These are phyloP conservation scores for Boletus sp. DNA, from an alignment of 768 basidiomycete genomes.

Conservation along the genomic window DNA sequence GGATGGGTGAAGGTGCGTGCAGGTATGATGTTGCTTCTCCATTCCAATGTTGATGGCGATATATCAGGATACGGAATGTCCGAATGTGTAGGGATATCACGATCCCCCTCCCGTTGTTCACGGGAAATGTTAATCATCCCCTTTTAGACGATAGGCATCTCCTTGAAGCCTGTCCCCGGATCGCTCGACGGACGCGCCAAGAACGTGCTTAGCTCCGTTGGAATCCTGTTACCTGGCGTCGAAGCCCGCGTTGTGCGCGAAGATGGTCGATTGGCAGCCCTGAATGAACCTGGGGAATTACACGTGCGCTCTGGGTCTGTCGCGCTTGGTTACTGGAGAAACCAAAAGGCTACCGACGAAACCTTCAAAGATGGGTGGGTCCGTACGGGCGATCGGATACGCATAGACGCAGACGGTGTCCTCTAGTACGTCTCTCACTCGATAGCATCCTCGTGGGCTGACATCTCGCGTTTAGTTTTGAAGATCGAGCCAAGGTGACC, in stretches of 20 bases:
- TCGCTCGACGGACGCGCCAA: slow-evolving; percentile 44
- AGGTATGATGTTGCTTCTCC: neutral
- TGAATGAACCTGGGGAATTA: slow-evolving; percentile 66
- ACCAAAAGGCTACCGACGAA: slow-evolving; percentile 61
- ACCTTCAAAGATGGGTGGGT: slow-evolving; percentile 75
- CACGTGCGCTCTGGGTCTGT: slow-evolving; percentile 56
- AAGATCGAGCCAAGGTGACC: slow-evolving; percentile 71
- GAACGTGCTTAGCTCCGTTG: slow-evolving; percentile 43
- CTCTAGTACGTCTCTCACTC: slow-evolving; percentile 53
- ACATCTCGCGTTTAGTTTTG: slow-evolving; percentile 46
- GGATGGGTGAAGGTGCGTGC: slow-evolving; percentile 46
- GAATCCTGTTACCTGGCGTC: slow-evolving; percentile 61
- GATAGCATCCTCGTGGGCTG: neutral
- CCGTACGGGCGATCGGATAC: slow-evolving; percentile 69
- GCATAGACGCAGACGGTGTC: slow-evolving; percentile 55
- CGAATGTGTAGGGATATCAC: slow-evolving; percentile 48
- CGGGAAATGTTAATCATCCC: neutral
- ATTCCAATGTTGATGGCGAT: slow-evolving; percentile 3
- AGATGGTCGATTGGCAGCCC: slow-evolving; percentile 52
- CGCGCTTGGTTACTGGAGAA: slow-evolving; percentile 70
- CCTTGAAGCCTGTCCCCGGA: slow-evolving; percentile 45
- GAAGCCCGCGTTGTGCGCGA: slow-evolving; percentile 62
- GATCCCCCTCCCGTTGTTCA: neutral
- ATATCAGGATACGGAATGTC: slow-evolving; percentile 68
- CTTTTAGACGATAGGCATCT: slow-evolving; percentile 53